Evolutionary conservation across 163 green algal genomes (phyloP), one percentile per base, ranked within the genome.

Genomic region (Chlamydomonas reinhardtii): DNA sequence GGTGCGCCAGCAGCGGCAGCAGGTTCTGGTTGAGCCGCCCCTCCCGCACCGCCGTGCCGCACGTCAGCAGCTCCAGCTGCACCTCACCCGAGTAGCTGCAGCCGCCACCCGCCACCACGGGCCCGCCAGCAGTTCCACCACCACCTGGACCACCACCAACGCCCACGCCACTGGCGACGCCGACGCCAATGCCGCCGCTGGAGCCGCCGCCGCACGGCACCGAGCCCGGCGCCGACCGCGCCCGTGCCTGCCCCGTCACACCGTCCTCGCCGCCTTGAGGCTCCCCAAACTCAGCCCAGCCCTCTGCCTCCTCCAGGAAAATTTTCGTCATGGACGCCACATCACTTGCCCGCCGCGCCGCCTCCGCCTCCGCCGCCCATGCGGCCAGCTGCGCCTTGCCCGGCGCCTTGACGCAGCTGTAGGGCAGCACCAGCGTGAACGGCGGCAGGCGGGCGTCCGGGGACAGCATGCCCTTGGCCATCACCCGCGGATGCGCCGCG

Each of bases 371-470:
- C 25, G 29, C 62, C 25, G 17, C 29, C 74, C 74, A 82, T 9
- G 27, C 22, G 56, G 52, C 29, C 56, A 82, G 74, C 54, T 25
- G 0, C 4, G 20, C 31, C 9, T 32, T 24, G 6, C 19, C 32
- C 2, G 74, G 74, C 20, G 74, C 74, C 56, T 82, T 82, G 20
- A 82, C 74, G 56, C 74, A 82, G 56, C 74, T 82, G 74, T 82
- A 82, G n/a, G 74, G 74, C 74, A 82, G 56, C 35, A 71, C 74
- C 32, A 82, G 72, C 31, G 74, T 82, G 31, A 34, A 34, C 17
- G 27, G n/a, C 32, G 74, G 74, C 74, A 82, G 56, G 0, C 29
- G 12, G 32, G 56, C 54, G 56, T 82, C 74, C 20, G 74, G 74
- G 0, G 32, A 72, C 20, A 82, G 74, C 74, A 71, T 72, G 54